Percentiles rank a stretch among this genome's conserved stretches.
Evolutionary conservation across 495 filamentous ascomycete genomes (phyloP).

Genomic region (Daldinia grandis): DNA sequence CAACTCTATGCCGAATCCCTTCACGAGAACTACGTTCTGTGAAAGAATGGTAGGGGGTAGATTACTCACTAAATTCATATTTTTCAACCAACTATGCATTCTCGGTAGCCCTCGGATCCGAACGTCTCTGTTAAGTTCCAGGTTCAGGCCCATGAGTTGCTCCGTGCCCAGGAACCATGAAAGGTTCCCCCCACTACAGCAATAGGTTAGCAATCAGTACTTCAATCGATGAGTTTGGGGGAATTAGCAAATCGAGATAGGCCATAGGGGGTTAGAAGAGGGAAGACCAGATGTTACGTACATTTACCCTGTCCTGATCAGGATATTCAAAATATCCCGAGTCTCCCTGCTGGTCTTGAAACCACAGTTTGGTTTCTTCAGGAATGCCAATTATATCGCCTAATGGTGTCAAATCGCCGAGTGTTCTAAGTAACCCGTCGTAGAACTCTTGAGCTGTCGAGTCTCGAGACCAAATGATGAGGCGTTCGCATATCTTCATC

Average conservation of each 20-base stretch:
- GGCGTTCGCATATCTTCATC: conserved; percentile 22
- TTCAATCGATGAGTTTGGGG: neutral
- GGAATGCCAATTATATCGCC: neutral
- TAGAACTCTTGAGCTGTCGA: conserved; percentile 4
- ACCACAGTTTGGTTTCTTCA: neutral
- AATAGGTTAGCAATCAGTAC: neutral
- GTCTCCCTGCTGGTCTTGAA: neutral
- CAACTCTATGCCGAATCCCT: neutral
- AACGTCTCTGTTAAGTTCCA: neutral
- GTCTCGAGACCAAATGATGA: conserved; percentile 31
- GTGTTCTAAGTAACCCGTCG: neutral
- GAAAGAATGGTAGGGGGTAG: too few species aligned
- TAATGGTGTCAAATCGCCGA: neutral
- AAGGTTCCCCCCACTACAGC: conserved; percentile 22
- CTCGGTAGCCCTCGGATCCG: neutral
- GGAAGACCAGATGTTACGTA: neutral
- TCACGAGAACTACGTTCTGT: neutral
- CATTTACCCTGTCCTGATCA: conserved; percentile 15
- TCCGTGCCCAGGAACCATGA: conserved; percentile 30
- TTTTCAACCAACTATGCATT: neutral
- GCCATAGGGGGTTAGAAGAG: neutral
- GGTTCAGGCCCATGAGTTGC: neutral
- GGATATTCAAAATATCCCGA: conserved; percentile 24
- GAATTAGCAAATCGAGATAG: neutral
- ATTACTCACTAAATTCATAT: neutral